A percentile compares a stretch with the other conserved stretches of the same genome.
phyloP scores from a whole-genome alignment of 495 filamentous ascomycete genomes.

The Cercophora samala region DNA sequence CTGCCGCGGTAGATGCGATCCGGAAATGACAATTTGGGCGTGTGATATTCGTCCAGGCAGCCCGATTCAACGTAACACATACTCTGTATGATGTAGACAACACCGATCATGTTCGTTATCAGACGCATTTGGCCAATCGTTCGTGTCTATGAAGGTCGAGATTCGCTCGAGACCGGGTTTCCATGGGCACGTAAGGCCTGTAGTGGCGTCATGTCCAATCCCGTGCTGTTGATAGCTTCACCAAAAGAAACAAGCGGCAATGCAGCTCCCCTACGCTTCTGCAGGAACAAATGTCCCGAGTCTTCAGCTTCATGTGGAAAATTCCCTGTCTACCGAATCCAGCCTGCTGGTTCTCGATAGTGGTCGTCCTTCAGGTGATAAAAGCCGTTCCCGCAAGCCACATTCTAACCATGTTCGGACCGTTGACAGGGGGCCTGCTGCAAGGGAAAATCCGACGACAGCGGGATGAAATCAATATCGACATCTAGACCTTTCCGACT shows the following conservation, averaged over 20 bases:
- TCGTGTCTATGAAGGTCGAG: background rate
- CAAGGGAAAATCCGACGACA: background rate
- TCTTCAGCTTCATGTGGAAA: background rate
- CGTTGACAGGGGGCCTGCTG: background rate
- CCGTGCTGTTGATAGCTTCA: background rate
- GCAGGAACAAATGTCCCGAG: background rate
- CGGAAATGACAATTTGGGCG: slow-evolving; percentile 1
- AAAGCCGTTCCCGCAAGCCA: background rate
- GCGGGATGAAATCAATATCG: background rate
- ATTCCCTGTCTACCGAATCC: background rate
- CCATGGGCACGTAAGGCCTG: too few species aligned
- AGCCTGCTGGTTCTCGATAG: background rate
- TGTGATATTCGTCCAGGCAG: background rate
- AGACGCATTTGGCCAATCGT: background rate
- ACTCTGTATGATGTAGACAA: background rate
- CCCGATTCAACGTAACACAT: background rate
- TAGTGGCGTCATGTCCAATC: background rate
- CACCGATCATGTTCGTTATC: background rate
- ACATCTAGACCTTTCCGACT: slow-evolving; percentile 2
- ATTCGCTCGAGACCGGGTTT: background rate
- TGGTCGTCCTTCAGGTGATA: background rate
- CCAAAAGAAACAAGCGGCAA: too few species aligned
- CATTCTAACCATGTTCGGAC: slow-evolving; percentile 6
- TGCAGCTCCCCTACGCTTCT: background rate
- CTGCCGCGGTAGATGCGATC: background rate